A percentile compares a stretch with the other conserved stretches of the same genome.
These are phyloP conservation scores for Biscutella laevigata DNA, from an alignment of 441 rosid genomes.

Conservation along the genomic window DNA sequence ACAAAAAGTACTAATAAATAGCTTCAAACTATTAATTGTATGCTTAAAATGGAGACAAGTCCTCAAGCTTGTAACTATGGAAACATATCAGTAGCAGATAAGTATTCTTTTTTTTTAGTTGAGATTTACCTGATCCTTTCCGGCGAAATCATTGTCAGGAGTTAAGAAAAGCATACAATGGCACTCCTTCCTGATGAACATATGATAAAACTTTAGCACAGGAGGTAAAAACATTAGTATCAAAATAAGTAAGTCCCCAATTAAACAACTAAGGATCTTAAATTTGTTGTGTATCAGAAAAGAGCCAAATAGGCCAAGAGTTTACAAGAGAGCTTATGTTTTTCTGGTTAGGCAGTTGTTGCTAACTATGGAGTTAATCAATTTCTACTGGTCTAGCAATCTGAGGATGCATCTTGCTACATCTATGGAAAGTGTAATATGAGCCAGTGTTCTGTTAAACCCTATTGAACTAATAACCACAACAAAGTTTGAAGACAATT, in stretches of 20 bases:
- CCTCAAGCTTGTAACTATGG: neutral
- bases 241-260: neutral
- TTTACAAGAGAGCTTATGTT: neutral
- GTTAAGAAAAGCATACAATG: slow-evolving; percentile 97
- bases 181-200: slow-evolving; percentile 81
- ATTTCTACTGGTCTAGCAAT: neutral
- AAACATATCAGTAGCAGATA: neutral
- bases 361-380: neutral
- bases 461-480: neutral
- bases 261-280: neutral
- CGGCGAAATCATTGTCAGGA: slow-evolving; percentile 89
- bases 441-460: neutral
- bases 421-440: neutral
- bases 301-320: neutral
- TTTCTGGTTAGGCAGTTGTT: neutral
- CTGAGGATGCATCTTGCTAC: neutral
- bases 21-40: neutral
- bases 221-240: neutral
- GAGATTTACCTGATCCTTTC: slow-evolving; percentile 61
- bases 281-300: neutral
- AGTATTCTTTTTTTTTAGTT: too few relatives aligned
- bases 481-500: neutral
- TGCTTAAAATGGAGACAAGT: neutral
- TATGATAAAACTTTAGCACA: neutral
- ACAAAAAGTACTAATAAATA: neutral